Percentiles rank a stretch among this genome's conserved stretches.
Evolutionary conservation across 768 basidiomycete species (phyloP).

Genomic region (Austroboletus eburneus): DNA sequence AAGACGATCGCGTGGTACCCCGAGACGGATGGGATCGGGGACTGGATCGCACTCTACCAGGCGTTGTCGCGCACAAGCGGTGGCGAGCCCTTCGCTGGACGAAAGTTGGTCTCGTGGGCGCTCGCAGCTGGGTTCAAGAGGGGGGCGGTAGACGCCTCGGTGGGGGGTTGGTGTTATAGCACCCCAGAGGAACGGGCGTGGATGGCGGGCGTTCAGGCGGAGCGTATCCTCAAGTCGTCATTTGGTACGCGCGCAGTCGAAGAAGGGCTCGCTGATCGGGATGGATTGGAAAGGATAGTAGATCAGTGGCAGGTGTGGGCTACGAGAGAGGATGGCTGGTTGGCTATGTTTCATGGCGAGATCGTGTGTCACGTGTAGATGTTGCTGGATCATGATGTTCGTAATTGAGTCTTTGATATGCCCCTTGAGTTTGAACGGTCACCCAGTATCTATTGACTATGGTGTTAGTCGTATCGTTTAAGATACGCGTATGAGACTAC

Average conservation of each 20-base stretch:
- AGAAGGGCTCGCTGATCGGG: conserved; percentile 19
- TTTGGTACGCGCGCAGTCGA: conserved; percentile 32
- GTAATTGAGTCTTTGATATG: too few relatives aligned
- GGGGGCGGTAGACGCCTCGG: conserved; percentile 25
- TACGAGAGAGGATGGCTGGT: conserved; percentile 32
- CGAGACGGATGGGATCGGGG: conserved; percentile 28
- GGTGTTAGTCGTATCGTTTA: too few relatives aligned
- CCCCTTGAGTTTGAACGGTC: too few relatives aligned
- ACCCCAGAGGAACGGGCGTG: conserved; percentile 34
- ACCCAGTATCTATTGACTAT: too few relatives aligned
- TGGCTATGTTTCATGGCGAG: conserved; percentile 32
- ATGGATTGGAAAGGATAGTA: conserved; percentile 21
- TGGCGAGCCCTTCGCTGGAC: conserved; percentile 38
- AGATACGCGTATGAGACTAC: too few relatives aligned
- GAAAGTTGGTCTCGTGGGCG: conserved; percentile 36
- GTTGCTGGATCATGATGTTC: too few relatives aligned
- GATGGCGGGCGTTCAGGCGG: conserved; percentile 39
- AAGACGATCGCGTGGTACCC: conserved; percentile 34
- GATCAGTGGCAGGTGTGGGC: conserved; percentile 30
- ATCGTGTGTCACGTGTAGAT: conserved; percentile 31
- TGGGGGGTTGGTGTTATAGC: conserved; percentile 36
- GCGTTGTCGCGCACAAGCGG: conserved; percentile 29
- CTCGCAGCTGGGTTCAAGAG: conserved; percentile 33
- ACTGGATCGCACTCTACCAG: conserved; percentile 18
- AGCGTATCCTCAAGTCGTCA: conserved; percentile 31